Evolutionary conservation across 2,329 filamentous ascomycete genomes (phyloP), one percentile per base, ranked within the genome.

Genomic region (Thelonectria rubi): DNA sequence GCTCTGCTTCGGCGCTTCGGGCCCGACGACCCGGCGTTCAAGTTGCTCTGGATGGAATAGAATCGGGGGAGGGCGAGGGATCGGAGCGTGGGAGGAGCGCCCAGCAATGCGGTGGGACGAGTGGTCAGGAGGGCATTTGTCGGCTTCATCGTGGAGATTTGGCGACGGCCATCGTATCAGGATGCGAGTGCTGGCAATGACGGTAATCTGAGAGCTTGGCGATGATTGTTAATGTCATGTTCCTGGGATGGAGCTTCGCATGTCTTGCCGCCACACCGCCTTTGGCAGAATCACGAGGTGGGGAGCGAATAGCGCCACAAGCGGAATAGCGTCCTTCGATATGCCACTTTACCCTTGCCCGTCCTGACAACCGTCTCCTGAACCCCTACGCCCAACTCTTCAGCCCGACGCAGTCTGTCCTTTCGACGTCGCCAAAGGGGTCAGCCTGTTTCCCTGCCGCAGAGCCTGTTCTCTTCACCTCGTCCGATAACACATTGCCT

Each of bases 1-100:
- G 88, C 84, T 72, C 86, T 88, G 42, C 88, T 84, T 72, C 86
- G 88, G 55, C 92, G 85, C 65, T 83, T 86, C 24, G 88, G 75
- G 12, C 78, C 73, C 12, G 82, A 68, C 63, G 76, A 62, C 6
- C 74, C 65, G 14, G 78, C 67, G 18, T 74, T 75, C 18, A 82
- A 68, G 62, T 79, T 79, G 61, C 80, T 84, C 51, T 89, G 82
- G 46, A 87, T 88, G 62, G 88, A 85, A 78, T 89, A 90, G 52
- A 77, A 74, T 71, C 86, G 83, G 63, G 76, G 75, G 34, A 76
- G 65, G 45, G 81, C 60, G 42, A 80, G 66, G 39, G 77, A 75
- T 59, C 78, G 77, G 52, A 80, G 64, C 45, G 70, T 70, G 49
- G 73, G 69, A 46, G 68, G 60, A 62, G 63, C 43, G 55, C 68